phyloP scores from a whole-genome alignment of 2,329 filamentous ascomycete genomes.

The Colletotrichum orchidophilum region DNA sequence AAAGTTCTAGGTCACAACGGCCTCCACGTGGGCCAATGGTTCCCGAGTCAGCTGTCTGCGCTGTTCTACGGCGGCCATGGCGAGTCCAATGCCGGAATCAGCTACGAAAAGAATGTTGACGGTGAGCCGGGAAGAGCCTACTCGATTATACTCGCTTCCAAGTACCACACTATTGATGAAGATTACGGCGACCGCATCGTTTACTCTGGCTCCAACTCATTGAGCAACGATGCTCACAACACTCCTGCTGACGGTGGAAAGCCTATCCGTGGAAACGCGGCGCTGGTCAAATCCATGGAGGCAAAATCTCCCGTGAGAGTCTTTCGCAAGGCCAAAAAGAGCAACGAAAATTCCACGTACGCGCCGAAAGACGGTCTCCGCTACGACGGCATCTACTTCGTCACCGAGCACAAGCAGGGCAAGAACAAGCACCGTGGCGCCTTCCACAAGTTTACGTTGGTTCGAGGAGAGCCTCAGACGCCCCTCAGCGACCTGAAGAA shows the following conservation, averaged over 20 bases:
- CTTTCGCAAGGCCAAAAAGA: slow-evolving; percentile 37
- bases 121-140: slow-evolving; percentile 52
- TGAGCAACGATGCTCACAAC: slow-evolving; percentile 33
- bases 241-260: background rate
- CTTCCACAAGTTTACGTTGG: slow-evolving; percentile 25
- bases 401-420: background rate
- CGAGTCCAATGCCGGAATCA: slow-evolving; percentile 58
- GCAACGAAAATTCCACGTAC: slow-evolving; percentile 3
- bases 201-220: slow-evolving; percentile 41
- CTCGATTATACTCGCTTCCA: slow-evolving; percentile 61
- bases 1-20: slow-evolving; percentile 44
- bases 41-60: slow-evolving; percentile 59
- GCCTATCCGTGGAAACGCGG: slow-evolving; percentile 27
- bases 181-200: slow-evolving; percentile 38
- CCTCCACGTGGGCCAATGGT: slow-evolving; percentile 57
- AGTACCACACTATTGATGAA: slow-evolving; percentile 40
- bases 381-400: slow-evolving; percentile 46
- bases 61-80: slow-evolving; percentile 65
- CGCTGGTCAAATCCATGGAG: slow-evolving; percentile 35
- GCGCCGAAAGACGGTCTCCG: slow-evolving; percentile 42
- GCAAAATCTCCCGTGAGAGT: slow-evolving; percentile 40
- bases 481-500: background rate
- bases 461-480: background rate
- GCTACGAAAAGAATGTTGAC: slow-evolving; percentile 45
- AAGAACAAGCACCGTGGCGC: slow-evolving; percentile 36